phyloP scores from a whole-genome alignment of 176 grass and related monocot genomes.

The Carex parvula region DNA sequence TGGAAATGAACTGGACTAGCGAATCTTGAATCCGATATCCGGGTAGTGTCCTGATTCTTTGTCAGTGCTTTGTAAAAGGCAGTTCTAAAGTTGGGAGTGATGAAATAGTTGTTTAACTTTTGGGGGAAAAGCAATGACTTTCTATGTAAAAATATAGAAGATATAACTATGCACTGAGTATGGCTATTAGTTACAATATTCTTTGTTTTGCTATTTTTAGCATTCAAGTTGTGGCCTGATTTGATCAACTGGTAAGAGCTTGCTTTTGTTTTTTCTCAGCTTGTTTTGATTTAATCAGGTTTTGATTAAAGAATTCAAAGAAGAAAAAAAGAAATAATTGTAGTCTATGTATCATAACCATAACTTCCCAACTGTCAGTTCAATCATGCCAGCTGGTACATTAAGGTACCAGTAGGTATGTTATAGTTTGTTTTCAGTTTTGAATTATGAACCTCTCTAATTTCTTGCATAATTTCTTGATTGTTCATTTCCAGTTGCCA shows the following conservation, averaged over 20 bases:
- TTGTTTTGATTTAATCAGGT: not conserved
- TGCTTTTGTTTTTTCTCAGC: not conserved
- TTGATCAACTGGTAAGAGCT: not conserved
- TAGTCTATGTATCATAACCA: not conserved
- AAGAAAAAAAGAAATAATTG: not conserved
- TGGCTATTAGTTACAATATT: not conserved
- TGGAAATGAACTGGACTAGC: not conserved
- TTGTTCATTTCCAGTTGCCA: conserved; percentile 52
- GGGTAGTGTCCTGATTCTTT: not conserved
- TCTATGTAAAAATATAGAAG: not conserved
- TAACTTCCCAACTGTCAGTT: not conserved
- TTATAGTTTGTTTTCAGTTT: not conserved
- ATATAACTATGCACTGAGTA: not conserved
- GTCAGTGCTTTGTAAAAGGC: not conserved
- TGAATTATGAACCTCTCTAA: not conserved
- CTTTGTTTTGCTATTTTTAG: not conserved
- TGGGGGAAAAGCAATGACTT: not conserved
- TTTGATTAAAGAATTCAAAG: not conserved
- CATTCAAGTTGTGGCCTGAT: not conserved
- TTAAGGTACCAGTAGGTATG: not conserved
- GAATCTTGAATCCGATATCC: not conserved
- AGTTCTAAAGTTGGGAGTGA: not conserved
- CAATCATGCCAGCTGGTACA: not conserved
- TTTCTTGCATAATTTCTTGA: conserved; percentile 5
- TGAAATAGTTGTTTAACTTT: not conserved